Base-by-base conservation (phyloP, 2,329 filamentous ascomycete genomes). In the Pseudocercospora fijiensis region DNA sequence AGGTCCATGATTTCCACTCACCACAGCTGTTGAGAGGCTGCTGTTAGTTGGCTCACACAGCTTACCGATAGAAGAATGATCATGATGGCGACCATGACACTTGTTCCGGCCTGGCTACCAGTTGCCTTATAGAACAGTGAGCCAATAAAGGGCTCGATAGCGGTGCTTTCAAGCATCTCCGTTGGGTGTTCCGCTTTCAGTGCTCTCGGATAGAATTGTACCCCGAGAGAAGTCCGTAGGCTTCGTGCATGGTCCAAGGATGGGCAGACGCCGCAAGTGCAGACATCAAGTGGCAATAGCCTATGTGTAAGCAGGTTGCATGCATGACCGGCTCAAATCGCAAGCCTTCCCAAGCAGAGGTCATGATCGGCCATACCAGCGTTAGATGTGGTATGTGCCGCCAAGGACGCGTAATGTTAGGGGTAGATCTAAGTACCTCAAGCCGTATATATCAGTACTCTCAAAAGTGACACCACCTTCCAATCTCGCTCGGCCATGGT, bases 11-110 rank as follows among this genome's bases (percentile, higher is more conserved):
- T 8, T 18, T 9, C n/a, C 22, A 55, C 51, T 6, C 5, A 55
- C 51, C 57, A 51, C n/a, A 55, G 76, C 76, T 3, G 78, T 73
- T 45, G 78, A 76, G 9, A 76, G 60, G 26, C 71, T 62, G 7
- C 72, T 73, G 9, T 76, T 71, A 6, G 74, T 75, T 52, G 73
- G 76, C 57, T 55, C n/a, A 55, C 73, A 75, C 47, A 79, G 74
- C 24, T 75, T 73, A 1, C 51, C 0, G 28, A 30, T 3, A 30
- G 24, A 8, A 78, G 70, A 1, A 76, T 65, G 27, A 78, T 69
- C 58, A 78, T 75, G 41, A 78, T 74, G 52, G 60, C 59, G 8
- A 63, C 62, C 59, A 68, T 66, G 18, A 64, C 64, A 9, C 68
- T 74, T 1, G 76, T 71, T n/a, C 70, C 75, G 4, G 65, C 68